Base-by-base conservation (phyloP, 345 rosid genomes). In the Schrenkiella parvula region DNA sequence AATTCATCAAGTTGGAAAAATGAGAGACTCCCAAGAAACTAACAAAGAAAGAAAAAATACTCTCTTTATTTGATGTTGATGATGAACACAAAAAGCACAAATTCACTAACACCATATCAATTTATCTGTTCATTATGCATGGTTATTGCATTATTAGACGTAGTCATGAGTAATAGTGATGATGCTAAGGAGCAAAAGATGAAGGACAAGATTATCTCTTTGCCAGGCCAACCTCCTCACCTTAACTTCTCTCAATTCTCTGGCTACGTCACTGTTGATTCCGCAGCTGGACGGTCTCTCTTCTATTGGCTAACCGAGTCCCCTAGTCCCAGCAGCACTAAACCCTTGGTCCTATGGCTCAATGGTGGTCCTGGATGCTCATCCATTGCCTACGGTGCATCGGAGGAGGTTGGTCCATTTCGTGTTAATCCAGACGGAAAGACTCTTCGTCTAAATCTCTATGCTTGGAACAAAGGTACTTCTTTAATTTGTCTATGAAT, bases 341-440 rank as follows among this genome's bases (percentile, higher is more conserved):
- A 64, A 74, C 96, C 97, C 0, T 48, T 90, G 32, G 85, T 90
- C 8, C 46, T 90, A 14, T 88, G 98, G 97, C 93, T 93, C 66
- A 90, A 88, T 62, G 97, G 97, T 28, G 98, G 97, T 55, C 98
- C 97, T 0, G 97, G 98, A 6, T 93, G 98, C 70, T 93, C 98
- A 0, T 93, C 98, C 0, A 74, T 90, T 15, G 98, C 89, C 2
- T 91, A 85, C 0, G 96, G 98, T 22, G 96, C 95, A 25, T 88
- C 91, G 0, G 96, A 93, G 72, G 98, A 93, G 74, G 81, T 93
- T 2, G 98, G 98, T n/a, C 97, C 98, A 0, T 93, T 93, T 76
- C 80, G 92, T 8, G 84, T 85, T 10, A 78, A 76, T 25, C 68
- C 87, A 0, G 82, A 93, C 3, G 91, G 97, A 6, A 83, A 79